phyloP scores from a whole-genome alignment of 129 eudicot species.

The Pseudognaphalium luteoalbum region DNA sequence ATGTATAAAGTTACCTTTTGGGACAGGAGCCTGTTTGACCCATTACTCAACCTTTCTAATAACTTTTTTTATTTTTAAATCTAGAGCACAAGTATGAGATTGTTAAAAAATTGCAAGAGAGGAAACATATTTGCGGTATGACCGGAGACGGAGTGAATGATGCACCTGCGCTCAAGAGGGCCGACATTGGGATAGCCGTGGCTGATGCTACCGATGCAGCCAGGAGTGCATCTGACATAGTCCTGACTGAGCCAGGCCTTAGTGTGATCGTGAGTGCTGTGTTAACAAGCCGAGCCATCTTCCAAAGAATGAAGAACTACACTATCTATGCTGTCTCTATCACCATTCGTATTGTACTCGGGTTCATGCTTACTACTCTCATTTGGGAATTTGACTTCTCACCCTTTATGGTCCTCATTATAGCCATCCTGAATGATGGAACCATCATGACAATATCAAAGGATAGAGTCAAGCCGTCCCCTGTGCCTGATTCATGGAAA shows the following conservation, averaged over 20 bases:
- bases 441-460: slow-evolving; percentile 81
- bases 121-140: slow-evolving; percentile 76
- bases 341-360: slow-evolving; percentile 69
- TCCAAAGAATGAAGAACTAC: slow-evolving; percentile 80
- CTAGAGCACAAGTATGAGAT: slow-evolving; percentile 83
- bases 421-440: slow-evolving; percentile 73
- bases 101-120: slow-evolving; percentile 67
- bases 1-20: neutral
- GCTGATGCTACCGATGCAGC: slow-evolving; percentile 86
- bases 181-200: slow-evolving; percentile 78
- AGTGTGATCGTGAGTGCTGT: slow-evolving; percentile 80
- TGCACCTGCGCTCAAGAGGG: slow-evolving; percentile 73
- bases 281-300: slow-evolving; percentile 70
- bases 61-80: neutral
- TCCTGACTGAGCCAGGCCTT: slow-evolving; percentile 73
- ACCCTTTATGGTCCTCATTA: slow-evolving; percentile 73
- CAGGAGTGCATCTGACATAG: slow-evolving; percentile 72
- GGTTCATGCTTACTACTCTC: slow-evolving; percentile 67
- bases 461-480: slow-evolving; percentile 78
- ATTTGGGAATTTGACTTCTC: slow-evolving; percentile 75
- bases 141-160: slow-evolving; percentile 87
- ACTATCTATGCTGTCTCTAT: slow-evolving; percentile 75
- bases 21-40: neutral
- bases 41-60: neutral
- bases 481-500: slow-evolving; percentile 79